Evolutionary conservation across 176 grass and related monocot genomes (phyloP), one percentile per base, ranked within the genome.

Genomic region (Typha latifolia): DNA sequence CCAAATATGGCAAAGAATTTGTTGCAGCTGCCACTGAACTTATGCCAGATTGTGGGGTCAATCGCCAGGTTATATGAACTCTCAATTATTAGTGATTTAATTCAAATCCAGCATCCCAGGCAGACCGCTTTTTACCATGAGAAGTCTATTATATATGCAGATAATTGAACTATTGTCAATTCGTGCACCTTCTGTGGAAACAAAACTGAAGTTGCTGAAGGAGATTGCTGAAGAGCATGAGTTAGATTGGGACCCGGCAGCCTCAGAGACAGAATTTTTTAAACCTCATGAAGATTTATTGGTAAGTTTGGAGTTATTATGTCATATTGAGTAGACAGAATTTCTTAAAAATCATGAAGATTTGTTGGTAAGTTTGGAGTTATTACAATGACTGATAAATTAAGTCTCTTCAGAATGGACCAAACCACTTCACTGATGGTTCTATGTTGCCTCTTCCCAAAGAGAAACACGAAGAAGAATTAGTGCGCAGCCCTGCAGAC

Each of bases 1-100:
- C 76, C 51, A 99, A 99, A 80, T 99, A 99, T 66, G 94, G 94
- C 13, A 99, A 81, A 51, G 94, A 99, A 47, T 99, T 99, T 93
- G 83, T 85, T 72, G 72, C 69, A 22, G 89, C 89, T 68, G 83
- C 94, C 12, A 22, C 86, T 64, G 89, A 99, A 63, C 71, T 99
- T 56, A 80, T 93, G 83, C 94, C 94, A 51, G 89, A 99, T 74
- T 90, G 79, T 66, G 94, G 89, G 66, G 94, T 99, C 51, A 99
- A 99, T 71, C 94, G 94, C 2, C 94, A 99, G 94, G 94, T 99
- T 68, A 78, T 70, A 72, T 64, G 31, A 37, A 18, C 48, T 49
- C 74, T 69, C 68, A 32, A 61, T 63, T 62, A 2, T 5, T 32
- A 59, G 12, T 48, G 34, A 34, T 78, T 47, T 72, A 56, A 19